phyloP scores from a whole-genome alignment of 2,329 filamentous ascomycete species.

The Cercospora citrullina region DNA sequence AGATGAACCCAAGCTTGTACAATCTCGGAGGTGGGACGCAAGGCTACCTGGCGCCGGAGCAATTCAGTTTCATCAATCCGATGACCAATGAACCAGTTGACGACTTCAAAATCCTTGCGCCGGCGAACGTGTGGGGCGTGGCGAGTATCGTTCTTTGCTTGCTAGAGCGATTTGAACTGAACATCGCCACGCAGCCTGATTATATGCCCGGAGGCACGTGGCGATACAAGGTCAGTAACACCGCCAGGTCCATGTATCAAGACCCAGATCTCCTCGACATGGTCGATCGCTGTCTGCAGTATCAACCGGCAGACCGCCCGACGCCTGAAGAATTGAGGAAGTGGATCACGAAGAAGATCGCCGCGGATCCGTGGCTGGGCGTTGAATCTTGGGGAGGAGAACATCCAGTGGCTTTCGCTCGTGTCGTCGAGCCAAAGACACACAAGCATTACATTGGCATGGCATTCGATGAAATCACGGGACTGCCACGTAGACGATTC shows the following conservation, averaged over 20 bases:
- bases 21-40: slow-evolving; percentile 13
- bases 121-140: slow-evolving; percentile 24
- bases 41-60: slow-evolving; percentile 22
- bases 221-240: background rate
- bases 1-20: slow-evolving; percentile 18
- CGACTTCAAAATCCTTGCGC: slow-evolving; percentile 19
- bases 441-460: slow-evolving; percentile 2
- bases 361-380: background rate
- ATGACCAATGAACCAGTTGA: slow-evolving; percentile 16
- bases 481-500: background rate
- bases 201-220: slow-evolving; percentile 7
- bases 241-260: background rate
- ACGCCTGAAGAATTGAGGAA: background rate
- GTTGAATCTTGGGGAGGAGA: slow-evolving; percentile 4
- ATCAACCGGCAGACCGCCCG: slow-evolving; percentile 15
- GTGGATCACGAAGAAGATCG: slow-evolving; percentile 1
- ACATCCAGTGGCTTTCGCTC: background rate
- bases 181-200: background rate
- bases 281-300: slow-evolving; percentile 16
- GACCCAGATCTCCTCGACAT: slow-evolving; percentile 1
- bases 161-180: background rate
- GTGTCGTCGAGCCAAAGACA: background rate
- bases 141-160: slow-evolving; percentile 18
- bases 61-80: slow-evolving; percentile 6
- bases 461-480: background rate